Base-by-base conservation (phyloP, 257 asterid genomes). In the Craterostigma plantagineum region DNA sequence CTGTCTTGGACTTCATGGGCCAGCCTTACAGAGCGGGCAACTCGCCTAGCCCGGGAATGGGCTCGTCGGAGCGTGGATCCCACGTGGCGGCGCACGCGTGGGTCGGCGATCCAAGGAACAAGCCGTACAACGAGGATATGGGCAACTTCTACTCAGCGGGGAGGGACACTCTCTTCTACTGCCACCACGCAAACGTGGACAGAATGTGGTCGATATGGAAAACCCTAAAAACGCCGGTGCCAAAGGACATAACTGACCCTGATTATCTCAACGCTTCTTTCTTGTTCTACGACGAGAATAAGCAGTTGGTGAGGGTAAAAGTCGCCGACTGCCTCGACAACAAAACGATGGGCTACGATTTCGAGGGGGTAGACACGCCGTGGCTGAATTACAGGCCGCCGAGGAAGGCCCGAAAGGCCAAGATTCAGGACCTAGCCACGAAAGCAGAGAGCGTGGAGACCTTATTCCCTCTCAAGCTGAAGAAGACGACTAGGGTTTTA, bases 91-190 rank as follows among this genome's bases (percentile, higher is more conserved):
- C 54, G 14, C 91, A 76, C 16, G 43, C 47, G 30, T 71, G 56
- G 55, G 65, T 54, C 0, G 91, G 91, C 0, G 61, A 72, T 16
- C 71, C 71, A 0, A 42, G 43, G 14, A 55, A 68, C 34, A 36
- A 43, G 1, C n/a, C n/a, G n/a, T 50, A 50, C 53, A 0, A 4
- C 0, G 91, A 74, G 17, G 64, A 77, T 54, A 60, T 77, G 85
- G 91, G 91, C 0, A 76, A 72, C 56, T 76, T 76, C 46, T 71
- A 77, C 52, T 73, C 84, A 0, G 81, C 91, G 0, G 85, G 68
- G 0, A 53, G 85, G 53, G 93, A 81, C 51, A 14, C 58, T 0
- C 0, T 67, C 13, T 81, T 81, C 65, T 81, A 71, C 38, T 49
- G 48, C 23, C 93, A 77, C 43, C 93, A 81, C 62, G 58, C 73